phyloP scores from a whole-genome alignment of 2,329 filamentous ascomycete species.

The Byssothecium circinans region DNA sequence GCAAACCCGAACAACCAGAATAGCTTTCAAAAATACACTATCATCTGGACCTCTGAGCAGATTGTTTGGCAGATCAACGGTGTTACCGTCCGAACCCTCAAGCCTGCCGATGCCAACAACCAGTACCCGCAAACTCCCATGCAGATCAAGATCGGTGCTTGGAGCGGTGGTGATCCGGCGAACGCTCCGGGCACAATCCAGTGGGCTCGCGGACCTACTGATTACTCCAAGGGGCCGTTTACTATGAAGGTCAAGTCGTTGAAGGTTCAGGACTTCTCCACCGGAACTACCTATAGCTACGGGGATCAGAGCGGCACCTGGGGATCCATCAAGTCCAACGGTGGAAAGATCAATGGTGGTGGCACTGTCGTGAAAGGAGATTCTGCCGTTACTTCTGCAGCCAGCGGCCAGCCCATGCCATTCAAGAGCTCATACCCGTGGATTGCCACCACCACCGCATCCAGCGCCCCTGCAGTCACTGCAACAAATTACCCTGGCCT shows the following conservation, averaged over 20 bases:
- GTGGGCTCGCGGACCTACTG: slow-evolving; percentile 84
- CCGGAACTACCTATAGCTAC: slow-evolving; percentile 82
- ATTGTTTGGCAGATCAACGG: slow-evolving; percentile 87
- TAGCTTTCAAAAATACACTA: slow-evolving; percentile 79
- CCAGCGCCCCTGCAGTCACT: slow-evolving; percentile 52
- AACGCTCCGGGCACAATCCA: slow-evolving; percentile 81
- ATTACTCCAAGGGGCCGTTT: slow-evolving; percentile 83
- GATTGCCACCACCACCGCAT: slow-evolving; percentile 59
- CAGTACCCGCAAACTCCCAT: slow-evolving; percentile 96
- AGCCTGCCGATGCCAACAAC: slow-evolving; percentile 65
- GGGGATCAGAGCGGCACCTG: slow-evolving; percentile 75
- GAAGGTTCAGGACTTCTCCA: slow-evolving; percentile 86
- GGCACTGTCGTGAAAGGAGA: slow-evolving; percentile 57
- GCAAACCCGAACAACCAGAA: slow-evolving; percentile 68
- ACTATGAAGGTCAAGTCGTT: slow-evolving; percentile 80
- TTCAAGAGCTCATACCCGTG: slow-evolving; percentile 63
- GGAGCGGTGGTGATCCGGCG: slow-evolving; percentile 83
- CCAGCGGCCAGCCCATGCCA: slow-evolving; percentile 66
- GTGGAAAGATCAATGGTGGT: slow-evolving; percentile 70
- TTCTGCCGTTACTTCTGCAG: slow-evolving; percentile 64
- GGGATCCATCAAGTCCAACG: slow-evolving; percentile 79
- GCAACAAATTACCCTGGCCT: slow-evolving; percentile 59
- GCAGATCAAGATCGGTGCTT: slow-evolving; percentile 88
- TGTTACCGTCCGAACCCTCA: slow-evolving; percentile 74
- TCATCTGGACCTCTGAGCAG: slow-evolving; percentile 87